Evolutionary conservation across 2,329 filamentous ascomycete species (phyloP), one percentile per base, ranked within the genome.

Genomic region (Magnaporthales sp.): DNA sequence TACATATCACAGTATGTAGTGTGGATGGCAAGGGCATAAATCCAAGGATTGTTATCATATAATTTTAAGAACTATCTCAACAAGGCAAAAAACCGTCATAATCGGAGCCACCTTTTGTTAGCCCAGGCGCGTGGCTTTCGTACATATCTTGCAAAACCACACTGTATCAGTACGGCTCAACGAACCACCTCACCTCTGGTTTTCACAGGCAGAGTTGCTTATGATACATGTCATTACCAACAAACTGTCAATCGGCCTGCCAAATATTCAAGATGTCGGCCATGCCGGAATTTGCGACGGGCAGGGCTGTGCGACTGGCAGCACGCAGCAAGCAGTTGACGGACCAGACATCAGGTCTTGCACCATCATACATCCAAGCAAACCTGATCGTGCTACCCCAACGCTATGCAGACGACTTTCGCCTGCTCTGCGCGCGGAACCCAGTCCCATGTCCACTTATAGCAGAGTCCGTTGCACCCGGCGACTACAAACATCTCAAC

Each of bases 401-500:
- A 1, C 74, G 77, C 31, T 84, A 87, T 72, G 85, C 86, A 6
- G 67, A 75, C n/a, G 84, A 88, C 72, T 89, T 89, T 72, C 80
- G 82, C 11, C 72, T 79, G 15, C 81, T 89, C 26, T 89, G 86
- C 73, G 77, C 78, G 1, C 80, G 86, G 60, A 89, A 89, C 70
- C 84, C 86, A 2, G 86, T 88, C 0, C 81, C 86, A 0, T 89
- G 86, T 69, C 86, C 86, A 0, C 76, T 89, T 0, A 77, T 89
- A 7, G 85, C 82, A 11, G 81, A 84, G 71, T 84, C 82, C 2
- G 74, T 75, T 0, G 60, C 69, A 0, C 74, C 77, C 0, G 85
- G 86, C 2, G 71, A 75, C 58, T 82, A 75, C 68, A 13, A 19
- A 22, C 6, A 11, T 10, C 66, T 70, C 13, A 66, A 46, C 24